A percentile compares a stretch with the other conserved stretches of the same genome.
Conservation (phyloP, 495 filamentous ascomycete genomes). For the Aspergillus wentii region DNA sequence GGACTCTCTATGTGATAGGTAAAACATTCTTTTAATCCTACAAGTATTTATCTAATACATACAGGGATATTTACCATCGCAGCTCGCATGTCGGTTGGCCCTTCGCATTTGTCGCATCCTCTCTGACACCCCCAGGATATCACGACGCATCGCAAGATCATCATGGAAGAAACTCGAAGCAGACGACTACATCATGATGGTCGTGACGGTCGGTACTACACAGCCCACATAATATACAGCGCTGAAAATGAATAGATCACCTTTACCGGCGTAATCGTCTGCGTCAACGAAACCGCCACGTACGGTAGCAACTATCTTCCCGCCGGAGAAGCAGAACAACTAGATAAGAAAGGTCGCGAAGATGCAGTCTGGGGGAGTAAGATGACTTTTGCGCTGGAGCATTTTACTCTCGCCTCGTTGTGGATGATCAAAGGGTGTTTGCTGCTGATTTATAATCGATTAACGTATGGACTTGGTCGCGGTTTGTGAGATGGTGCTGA, state of each 20-base stretch:
- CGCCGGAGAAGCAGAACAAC: neutral
- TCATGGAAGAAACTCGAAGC: conserved; percentile 1
- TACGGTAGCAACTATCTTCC: conserved; percentile 1
- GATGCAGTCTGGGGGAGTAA: conserved; percentile 1
- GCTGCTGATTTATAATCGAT: conserved; percentile 1
- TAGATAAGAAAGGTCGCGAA: neutral
- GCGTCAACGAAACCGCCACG: neutral
- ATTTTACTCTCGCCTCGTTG: neutral
- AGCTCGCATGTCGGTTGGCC: neutral
- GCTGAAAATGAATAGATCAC: too few relatives aligned
- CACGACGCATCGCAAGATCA: neutral
- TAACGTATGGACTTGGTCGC: neutral
- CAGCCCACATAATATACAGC: too few relatives aligned
- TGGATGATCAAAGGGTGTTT: conserved; percentile 1
- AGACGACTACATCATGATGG: neutral
- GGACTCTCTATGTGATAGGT: conserved; percentile 1
- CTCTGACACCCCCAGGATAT: too few relatives aligned
- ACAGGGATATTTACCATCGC: neutral
- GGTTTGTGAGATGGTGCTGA: neutral
- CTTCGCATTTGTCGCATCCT: too few relatives aligned
- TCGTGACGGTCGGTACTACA: too few relatives aligned
- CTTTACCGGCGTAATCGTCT: conserved; percentile 1
- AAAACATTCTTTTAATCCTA: neutral
- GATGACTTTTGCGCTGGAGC: conserved; percentile 1
- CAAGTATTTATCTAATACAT: neutral